These are phyloP conservation scores for Calonectria hongkongensis DNA, from an alignment of 2,329 filamentous ascomycete genomes.

Conservation along the genomic window DNA sequence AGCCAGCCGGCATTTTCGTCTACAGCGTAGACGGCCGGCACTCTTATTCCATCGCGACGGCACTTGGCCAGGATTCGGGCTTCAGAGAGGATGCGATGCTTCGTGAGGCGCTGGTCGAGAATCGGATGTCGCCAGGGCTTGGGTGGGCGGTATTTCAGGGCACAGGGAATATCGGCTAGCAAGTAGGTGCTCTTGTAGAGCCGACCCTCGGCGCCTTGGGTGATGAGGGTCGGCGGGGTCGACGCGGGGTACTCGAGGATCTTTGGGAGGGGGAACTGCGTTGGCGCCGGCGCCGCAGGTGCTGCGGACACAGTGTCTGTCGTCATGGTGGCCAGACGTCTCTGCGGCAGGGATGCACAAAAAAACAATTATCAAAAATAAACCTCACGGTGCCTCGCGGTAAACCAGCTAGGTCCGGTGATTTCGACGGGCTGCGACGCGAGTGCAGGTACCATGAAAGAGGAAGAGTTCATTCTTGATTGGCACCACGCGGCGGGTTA, in stretches of 20 bases:
- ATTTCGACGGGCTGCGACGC: slow-evolving; percentile 49
- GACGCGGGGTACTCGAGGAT: slow-evolving; percentile 79
- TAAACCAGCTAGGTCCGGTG: slow-evolving; percentile 41
- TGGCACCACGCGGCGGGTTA: slow-evolving; percentile 46
- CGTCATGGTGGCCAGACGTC: slow-evolving; percentile 36
- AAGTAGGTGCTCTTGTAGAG: slow-evolving; percentile 93
- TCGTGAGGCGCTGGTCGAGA: slow-evolving; percentile 91
- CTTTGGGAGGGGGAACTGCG: slow-evolving; percentile 73
- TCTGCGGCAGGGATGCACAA: slow-evolving; percentile 24
- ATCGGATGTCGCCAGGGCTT: slow-evolving; percentile 95
- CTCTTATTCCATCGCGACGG: slow-evolving; percentile 84
- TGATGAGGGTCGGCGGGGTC: slow-evolving; percentile 80
- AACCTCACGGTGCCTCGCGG: slow-evolving; percentile 13
- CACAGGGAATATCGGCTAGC: slow-evolving; percentile 78
- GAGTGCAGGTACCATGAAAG: slow-evolving; percentile 52
- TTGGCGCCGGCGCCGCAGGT: slow-evolving; percentile 44
- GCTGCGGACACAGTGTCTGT: slow-evolving; percentile 44
- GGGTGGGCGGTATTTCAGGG: slow-evolving; percentile 92
- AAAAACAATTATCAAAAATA: not conserved
- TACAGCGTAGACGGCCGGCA: slow-evolving; percentile 86
- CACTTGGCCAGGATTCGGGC: slow-evolving; percentile 89
- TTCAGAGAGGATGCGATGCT: slow-evolving; percentile 90
- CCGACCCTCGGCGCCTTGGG: slow-evolving; percentile 96
- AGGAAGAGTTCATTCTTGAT: slow-evolving; percentile 40
- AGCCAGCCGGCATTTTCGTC: slow-evolving; percentile 82